Evolutionary conservation across 2,329 filamentous ascomycete species (phyloP).

Genomic region (Colletotrichum viniferum): DNA sequence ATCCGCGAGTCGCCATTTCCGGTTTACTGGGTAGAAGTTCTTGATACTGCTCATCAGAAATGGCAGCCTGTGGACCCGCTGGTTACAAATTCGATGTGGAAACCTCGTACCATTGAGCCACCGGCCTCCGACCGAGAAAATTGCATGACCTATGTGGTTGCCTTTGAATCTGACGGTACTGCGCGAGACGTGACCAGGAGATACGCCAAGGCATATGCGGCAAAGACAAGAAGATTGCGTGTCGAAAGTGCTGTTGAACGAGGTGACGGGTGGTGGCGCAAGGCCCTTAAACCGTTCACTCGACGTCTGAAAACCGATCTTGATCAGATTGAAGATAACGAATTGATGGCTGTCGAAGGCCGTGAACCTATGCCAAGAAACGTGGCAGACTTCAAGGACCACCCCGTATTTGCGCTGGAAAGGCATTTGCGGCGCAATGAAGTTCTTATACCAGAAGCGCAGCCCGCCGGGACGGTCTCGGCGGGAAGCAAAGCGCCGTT

Average conservation of each 20-base stretch:
- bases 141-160: slow-evolving; percentile 80
- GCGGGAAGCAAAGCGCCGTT: slow-evolving; percentile 66
- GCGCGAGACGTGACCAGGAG: slow-evolving; percentile 86
- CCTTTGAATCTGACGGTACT: slow-evolving; percentile 79
- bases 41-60: slow-evolving; percentile 84
- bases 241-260: slow-evolving; percentile 66
- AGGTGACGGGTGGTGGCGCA: slow-evolving; percentile 58
- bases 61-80: slow-evolving; percentile 90
- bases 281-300: slow-evolving; percentile 53
- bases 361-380: slow-evolving; percentile 86
- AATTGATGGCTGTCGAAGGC: slow-evolving; percentile 72
- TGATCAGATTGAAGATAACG: slow-evolving; percentile 83
- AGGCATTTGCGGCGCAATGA: slow-evolving; percentile 84
- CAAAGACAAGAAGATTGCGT: slow-evolving; percentile 84
- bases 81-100: slow-evolving; percentile 78
- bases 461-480: slow-evolving; percentile 77
- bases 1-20: slow-evolving; percentile 78
- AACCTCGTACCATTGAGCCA: slow-evolving; percentile 79
- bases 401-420: slow-evolving; percentile 83
- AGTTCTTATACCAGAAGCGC: slow-evolving; percentile 73
- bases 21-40: slow-evolving; percentile 93
- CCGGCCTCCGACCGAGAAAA: slow-evolving; percentile 80
- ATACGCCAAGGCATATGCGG: slow-evolving; percentile 87
- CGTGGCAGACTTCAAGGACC: slow-evolving; percentile 85
- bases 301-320: slow-evolving; percentile 59